phyloP scores from a whole-genome alignment of 208 protist genomes.

The Herpetomonas tarakana region DNA sequence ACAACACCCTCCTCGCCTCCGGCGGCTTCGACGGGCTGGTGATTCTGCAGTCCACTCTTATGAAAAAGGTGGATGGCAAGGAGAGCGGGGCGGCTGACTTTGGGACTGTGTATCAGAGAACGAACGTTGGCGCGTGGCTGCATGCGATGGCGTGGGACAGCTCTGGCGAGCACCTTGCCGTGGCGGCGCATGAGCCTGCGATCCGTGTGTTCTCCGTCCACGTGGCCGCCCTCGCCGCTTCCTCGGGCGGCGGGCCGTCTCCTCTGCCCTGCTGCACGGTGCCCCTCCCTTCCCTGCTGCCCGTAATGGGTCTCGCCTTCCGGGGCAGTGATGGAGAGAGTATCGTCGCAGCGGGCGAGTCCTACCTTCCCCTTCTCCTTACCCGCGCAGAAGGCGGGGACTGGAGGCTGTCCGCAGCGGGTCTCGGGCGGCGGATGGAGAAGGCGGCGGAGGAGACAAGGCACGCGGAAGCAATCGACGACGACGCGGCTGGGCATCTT shows the following conservation, averaged over 20 bases:
- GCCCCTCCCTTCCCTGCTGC: not conserved
- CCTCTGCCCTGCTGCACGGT: not conserved
- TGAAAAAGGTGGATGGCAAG: conserved; percentile 43
- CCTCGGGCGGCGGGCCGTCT: too few species aligned
- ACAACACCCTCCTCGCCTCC: conserved; percentile 39
- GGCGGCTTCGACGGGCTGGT: conserved; percentile 43
- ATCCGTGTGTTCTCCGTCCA: conserved; percentile 9
- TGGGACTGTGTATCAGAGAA: conserved; percentile 22
- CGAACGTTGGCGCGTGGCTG: conserved; percentile 25
- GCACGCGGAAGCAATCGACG: not conserved
- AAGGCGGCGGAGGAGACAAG: not conserved
- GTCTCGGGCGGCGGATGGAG: not conserved
- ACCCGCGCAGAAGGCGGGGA: not conserved
- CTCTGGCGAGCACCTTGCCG: conserved; percentile 19
- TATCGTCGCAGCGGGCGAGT: not conserved
- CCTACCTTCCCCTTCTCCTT: not conserved
- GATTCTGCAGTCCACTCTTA: conserved; percentile 39
- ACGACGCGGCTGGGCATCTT: too few species aligned
- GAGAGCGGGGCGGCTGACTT: conserved; percentile 7
- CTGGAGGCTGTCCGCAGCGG: not conserved
- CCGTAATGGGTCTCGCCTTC: not conserved
- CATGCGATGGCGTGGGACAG: conserved; percentile 27
- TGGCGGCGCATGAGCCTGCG: conserved; percentile 33
- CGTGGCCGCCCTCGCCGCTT: not conserved
- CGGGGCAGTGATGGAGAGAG: not conserved